Evolutionary conservation across 345 rosid genomes (phyloP).

Genomic region (Trapa incisa): DNA sequence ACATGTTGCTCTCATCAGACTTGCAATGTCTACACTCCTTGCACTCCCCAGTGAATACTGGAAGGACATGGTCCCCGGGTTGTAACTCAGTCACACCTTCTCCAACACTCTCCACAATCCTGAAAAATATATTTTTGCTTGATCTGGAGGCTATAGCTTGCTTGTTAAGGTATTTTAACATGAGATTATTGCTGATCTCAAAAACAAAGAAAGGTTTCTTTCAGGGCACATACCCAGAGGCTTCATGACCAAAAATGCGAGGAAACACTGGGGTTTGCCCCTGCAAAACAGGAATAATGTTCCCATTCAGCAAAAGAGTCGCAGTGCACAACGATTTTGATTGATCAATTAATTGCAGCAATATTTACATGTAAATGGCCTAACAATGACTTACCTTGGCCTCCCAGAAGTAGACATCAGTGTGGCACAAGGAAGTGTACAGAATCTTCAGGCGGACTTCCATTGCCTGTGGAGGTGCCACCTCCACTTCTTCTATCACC

Average conservation of each 20-base stretch:
- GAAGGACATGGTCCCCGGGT: conserved; percentile 24
- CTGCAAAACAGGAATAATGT: conserved; percentile 2
- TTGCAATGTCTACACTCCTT: conserved; percentile 23
- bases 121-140: background rate
- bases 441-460: conserved; percentile 38
- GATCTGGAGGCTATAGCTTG: too few relatives aligned
- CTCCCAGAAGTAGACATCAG: conserved; percentile 46
- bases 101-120: conserved; percentile 29
- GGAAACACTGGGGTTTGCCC: conserved; percentile 33
- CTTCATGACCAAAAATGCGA: conserved; percentile 35
- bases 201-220: background rate
- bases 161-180: background rate
- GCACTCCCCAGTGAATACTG: conserved; percentile 29
- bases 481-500: conserved; percentile 40
- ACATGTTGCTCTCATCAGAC: conserved; percentile 27
- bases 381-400: conserved; percentile 21
- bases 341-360: background rate
- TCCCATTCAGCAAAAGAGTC: background rate
- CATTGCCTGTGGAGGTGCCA: conserved; percentile 35
- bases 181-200: background rate
- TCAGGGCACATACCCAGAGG: conserved; percentile 19
- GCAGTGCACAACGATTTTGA: background rate
- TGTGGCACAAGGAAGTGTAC: conserved; percentile 33
- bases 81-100: conserved; percentile 19
- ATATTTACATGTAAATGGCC: background rate